Percentiles rank a stretch among this genome's conserved stretches.
Evolutionary conservation across 1,284 basidiomycete genomes (phyloP).

Genomic region (Thecaphora frezii): DNA sequence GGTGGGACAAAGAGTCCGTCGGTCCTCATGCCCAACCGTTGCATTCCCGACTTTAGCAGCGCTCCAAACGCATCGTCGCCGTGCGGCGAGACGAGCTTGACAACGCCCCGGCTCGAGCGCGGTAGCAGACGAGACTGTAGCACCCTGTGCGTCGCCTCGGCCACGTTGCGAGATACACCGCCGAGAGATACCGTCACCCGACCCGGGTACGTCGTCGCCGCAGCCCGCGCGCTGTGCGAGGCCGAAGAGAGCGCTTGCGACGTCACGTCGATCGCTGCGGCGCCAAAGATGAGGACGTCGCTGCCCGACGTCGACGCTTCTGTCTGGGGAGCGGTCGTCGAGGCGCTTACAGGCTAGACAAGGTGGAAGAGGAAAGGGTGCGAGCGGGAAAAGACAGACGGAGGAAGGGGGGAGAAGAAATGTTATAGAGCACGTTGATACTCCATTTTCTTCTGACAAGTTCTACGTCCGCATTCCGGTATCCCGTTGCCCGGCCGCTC

Average conservation of each 20-base stretch:
- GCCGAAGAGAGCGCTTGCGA: constrained; percentile 22
- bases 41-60: constrained; percentile 67
- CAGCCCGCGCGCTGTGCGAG: constrained; percentile 3
- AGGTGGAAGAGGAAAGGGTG: not conserved
- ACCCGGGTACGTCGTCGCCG: constrained; percentile 76
- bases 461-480: too few relatives aligned
- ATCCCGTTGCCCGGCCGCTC: too few relatives aligned
- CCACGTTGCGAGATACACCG: constrained; percentile 91
- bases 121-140: constrained; percentile 55
- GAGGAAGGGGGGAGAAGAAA: too few relatives aligned
- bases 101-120: constrained; percentile 21
- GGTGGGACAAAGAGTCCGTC: constrained; percentile 70
- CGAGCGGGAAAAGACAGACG: too few relatives aligned
- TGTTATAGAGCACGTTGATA: too few relatives aligned
- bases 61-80: constrained; percentile 56
- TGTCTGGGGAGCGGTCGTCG: too few relatives aligned
- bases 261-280: constrained; percentile 53
- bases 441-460: too few relatives aligned
- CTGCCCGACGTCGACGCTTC: not conserved
- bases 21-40: constrained; percentile 71
- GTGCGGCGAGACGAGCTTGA: constrained; percentile 61
- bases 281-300: constrained; percentile 44
- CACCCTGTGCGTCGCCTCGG: constrained; percentile 78
- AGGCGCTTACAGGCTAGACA: not conserved
- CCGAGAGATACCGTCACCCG: constrained; percentile 74